phyloP scores from a whole-genome alignment of 139 green algal species.

The Spirogloea muscicola region DNA sequence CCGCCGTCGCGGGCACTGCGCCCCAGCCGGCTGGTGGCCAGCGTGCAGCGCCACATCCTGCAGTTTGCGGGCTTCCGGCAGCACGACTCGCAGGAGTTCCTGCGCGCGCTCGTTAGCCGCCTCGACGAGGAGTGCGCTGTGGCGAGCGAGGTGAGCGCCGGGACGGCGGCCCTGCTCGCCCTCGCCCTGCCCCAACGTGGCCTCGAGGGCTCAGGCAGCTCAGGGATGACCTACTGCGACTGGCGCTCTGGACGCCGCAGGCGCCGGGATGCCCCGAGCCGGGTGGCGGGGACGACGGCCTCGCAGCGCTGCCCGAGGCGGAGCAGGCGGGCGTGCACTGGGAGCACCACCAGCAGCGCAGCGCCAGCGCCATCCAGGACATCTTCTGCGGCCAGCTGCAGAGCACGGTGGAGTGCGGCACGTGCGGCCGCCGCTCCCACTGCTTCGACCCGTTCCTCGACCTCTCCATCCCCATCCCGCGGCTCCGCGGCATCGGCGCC shows the following conservation, averaged over 20 bases:
- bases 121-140: conserved; percentile 94
- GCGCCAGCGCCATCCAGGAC: conserved; percentile 68
- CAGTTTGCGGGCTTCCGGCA: conserved; percentile 88
- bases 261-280: no score
- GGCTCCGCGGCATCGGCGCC: not conserved
- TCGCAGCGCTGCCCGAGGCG: conserved; percentile 43
- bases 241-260: no score
- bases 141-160: no score
- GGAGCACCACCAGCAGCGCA: conserved; percentile 60
- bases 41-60: conserved; percentile 77
- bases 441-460: conserved; percentile 77
- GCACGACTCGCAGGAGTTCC: conserved; percentile 83
- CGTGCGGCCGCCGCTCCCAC: conserved; percentile 57
- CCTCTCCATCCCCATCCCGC: conserved; percentile 68
- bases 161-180: no score
- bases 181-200: no score
- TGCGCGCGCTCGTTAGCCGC: conserved; percentile 88
- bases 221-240: no score
- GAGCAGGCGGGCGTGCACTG: conserved; percentile 63
- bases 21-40: conserved; percentile 49
- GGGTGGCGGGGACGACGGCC: no score
- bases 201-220: no score
- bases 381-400: conserved; percentile 74
- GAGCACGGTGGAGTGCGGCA: conserved; percentile 66
- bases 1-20: conserved; percentile 9